Evolutionary conservation across 2,329 filamentous ascomycete species (phyloP).

Genomic region (Aureobasidium sp.): DNA sequence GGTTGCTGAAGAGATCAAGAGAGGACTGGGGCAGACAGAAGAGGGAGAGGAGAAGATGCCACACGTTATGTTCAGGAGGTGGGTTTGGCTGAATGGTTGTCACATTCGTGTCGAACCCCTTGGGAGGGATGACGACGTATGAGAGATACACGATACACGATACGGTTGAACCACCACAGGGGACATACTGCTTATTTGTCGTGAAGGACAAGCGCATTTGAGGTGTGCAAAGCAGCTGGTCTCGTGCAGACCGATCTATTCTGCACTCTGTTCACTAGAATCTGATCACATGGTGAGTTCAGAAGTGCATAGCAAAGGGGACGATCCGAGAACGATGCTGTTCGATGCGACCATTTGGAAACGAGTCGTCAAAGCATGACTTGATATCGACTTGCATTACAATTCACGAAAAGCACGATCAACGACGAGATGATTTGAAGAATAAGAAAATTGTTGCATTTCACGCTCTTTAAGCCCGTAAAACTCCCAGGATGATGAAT

Average conservation of each 20-base stretch:
- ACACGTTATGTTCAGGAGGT: conserved; percentile 5
- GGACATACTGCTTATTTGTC: no score
- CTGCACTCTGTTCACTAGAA: no score
- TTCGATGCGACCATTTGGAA: no score
- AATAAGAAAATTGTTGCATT: conserved; percentile 10
- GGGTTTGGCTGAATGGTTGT: conserved; percentile 10
- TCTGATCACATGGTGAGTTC: no score
- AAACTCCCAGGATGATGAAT: not conserved
- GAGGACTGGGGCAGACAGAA: not conserved
- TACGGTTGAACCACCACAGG: no score
- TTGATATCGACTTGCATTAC: not conserved
- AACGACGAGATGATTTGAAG: not conserved
- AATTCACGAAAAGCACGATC: not conserved
- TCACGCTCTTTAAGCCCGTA: conserved; percentile 8
- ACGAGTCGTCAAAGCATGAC: no score
- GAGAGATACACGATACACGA: not conserved
- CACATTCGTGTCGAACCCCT: conserved; percentile 7
- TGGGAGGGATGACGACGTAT: conserved; percentile 3
- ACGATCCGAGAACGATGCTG: not conserved
- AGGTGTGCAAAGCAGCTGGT: no score
- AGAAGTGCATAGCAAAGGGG: not conserved
- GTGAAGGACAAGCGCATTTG: no score
- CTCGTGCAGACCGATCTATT: no score
- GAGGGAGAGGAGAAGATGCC: not conserved
- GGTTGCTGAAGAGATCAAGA: not conserved